Evolutionary conservation across 192 early-diverging fungal species (phyloP).

Genomic region (Umbelopsis sp.): DNA sequence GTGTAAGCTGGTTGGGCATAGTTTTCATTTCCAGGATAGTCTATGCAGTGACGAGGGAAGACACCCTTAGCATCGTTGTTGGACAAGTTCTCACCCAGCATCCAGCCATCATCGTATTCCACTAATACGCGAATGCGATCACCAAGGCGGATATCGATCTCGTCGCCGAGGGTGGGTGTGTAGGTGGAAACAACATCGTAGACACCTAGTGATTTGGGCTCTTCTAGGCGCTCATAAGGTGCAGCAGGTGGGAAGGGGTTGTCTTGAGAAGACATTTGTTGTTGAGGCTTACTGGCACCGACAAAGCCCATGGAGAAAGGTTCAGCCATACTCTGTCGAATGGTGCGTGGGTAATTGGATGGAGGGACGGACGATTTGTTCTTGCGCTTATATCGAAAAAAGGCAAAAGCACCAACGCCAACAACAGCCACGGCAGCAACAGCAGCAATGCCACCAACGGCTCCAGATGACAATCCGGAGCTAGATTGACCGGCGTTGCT

Average conservation of each 20-base stretch:
- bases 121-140: constrained; percentile 55
- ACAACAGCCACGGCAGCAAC: constrained; percentile 21
- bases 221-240: constrained; percentile 15
- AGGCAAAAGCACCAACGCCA: constrained; percentile 27
- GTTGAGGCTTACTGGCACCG: constrained; percentile 25
- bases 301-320: constrained; percentile 41
- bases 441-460: constrained; percentile 38
- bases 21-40: constrained; percentile 23
- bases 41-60: constrained; percentile 59
- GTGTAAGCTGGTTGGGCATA: constrained; percentile 1
- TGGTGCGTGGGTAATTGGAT: neutral
- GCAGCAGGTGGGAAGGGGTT: constrained; percentile 4
- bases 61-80: constrained; percentile 50
- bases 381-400: constrained; percentile 22
- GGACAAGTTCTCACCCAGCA: constrained; percentile 55
- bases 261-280: neutral
- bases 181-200: constrained; percentile 51
- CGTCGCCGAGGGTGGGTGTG: constrained; percentile 57
- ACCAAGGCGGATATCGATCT: constrained; percentile 55
- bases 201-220: constrained; percentile 45
- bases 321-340: constrained; percentile 17
- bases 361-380: neutral
- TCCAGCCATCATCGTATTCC: constrained; percentile 67
- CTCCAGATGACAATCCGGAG: constrained; percentile 26
- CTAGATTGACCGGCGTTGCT: neutral